These are phyloP conservation scores for Rhododendron henanense DNA, from an alignment of 148 eudicot genomes.

Conservation along the genomic window DNA sequence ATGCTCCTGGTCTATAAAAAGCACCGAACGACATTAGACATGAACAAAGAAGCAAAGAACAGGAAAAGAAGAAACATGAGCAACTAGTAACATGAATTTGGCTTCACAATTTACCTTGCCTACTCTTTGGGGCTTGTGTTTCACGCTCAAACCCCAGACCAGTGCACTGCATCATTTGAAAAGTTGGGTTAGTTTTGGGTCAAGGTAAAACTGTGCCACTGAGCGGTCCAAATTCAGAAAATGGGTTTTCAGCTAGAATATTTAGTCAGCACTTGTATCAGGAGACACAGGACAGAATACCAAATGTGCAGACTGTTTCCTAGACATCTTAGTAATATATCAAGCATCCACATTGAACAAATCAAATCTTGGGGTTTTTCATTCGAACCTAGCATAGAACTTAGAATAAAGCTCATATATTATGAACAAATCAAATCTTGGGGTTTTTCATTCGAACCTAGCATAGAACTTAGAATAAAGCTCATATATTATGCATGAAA, in stretches of 20 bases:
- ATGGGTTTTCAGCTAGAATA: background rate
- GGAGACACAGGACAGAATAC: background rate
- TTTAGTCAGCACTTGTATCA: background rate
- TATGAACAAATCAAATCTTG: background rate
- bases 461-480: background rate
- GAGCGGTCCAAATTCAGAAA: background rate
- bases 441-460: background rate
- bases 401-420: background rate
- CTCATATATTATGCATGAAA: background rate
- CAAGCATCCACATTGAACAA: background rate
- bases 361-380: background rate
- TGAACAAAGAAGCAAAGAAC: background rate
- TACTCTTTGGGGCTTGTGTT: slow-evolving; percentile 98
- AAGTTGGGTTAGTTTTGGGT: background rate
- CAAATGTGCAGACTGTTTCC: background rate
- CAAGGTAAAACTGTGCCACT: background rate
- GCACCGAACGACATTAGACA: background rate
- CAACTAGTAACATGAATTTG: background rate
- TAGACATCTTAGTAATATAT: background rate
- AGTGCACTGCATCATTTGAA: slow-evolving; percentile 56
- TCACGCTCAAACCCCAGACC: slow-evolving; percentile 95
- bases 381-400: background rate
- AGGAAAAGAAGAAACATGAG: background rate
- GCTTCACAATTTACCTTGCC: slow-evolving; percentile 59
- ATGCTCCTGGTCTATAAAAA: slow-evolving; percentile 56